Evolutionary conservation across 2,329 filamentous ascomycete species (phyloP).

Genomic region (Xylariomycetidae sp.): DNA sequence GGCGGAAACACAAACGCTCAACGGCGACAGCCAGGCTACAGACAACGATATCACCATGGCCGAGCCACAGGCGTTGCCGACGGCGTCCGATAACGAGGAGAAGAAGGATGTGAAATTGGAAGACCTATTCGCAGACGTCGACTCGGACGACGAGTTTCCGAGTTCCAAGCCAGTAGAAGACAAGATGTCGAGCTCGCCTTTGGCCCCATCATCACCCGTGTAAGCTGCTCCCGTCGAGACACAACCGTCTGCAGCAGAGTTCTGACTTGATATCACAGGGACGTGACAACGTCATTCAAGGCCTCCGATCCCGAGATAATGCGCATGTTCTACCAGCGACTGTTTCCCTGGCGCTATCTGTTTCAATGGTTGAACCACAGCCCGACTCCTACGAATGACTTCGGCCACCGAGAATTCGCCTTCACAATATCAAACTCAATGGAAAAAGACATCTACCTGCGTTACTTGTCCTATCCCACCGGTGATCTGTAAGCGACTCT

Average conservation of each 20-base stretch:
- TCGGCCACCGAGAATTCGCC: constrained; percentile 90
- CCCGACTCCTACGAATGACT: constrained; percentile 78
- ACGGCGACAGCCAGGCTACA: constrained; percentile 23
- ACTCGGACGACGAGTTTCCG: constrained; percentile 59
- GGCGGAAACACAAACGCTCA: constrained; percentile 26
- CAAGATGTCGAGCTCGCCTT: constrained; percentile 38
- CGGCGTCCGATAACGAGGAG: constrained; percentile 13
- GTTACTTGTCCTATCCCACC: constrained; percentile 70
- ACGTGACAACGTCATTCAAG: constrained; percentile 31
- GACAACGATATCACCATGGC: constrained; percentile 38
- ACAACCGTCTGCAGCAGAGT: not conserved
- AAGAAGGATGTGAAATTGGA: constrained; percentile 51
- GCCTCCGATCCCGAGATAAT: constrained; percentile 78
- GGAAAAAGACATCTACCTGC: constrained; percentile 88
- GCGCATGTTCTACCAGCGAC: constrained; percentile 88
- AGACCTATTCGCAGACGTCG: constrained; percentile 53
- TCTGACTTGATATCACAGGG: constrained; percentile 24
- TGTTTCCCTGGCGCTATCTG: constrained; percentile 90
- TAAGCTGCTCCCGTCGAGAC: constrained; percentile 23
- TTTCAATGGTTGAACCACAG: constrained; percentile 99
- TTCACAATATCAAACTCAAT: constrained; percentile 66
- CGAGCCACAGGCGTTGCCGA: constrained; percentile 22
- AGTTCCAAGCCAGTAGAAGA: constrained; percentile 37
- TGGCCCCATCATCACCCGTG: constrained; percentile 38
- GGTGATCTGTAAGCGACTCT: constrained; percentile 42